Conservation (phyloP, 495 filamentous ascomycete species). For the Trichodelitschia bisporula region DNA sequence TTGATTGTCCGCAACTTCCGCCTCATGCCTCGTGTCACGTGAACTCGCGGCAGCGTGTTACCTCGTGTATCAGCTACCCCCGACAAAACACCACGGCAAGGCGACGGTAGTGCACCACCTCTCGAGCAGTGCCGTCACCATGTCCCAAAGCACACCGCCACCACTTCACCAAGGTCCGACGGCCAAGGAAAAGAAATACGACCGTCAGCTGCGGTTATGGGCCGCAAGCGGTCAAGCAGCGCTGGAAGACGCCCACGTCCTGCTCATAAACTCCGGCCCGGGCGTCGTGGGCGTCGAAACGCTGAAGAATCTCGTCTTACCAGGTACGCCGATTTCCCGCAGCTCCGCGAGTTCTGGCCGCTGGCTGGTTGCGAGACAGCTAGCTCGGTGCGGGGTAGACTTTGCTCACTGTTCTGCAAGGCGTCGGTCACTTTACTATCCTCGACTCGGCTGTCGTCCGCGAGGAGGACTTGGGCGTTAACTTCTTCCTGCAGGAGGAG, state of each 20-base stretch:
- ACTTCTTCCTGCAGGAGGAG: constrained; percentile 78
- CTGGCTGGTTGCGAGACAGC: too few species aligned
- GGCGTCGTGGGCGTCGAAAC: constrained; percentile 76
- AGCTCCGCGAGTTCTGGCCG: neutral
- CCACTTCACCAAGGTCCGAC: constrained; percentile 16
- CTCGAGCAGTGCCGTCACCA: constrained; percentile 1
- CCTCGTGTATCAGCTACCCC: too few species aligned
- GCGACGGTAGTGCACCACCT: neutral
- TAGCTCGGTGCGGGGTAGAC: too few species aligned
- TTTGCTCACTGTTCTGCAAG: constrained; percentile 17
- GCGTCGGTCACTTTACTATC: constrained; percentile 86
- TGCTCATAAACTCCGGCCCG: constrained; percentile 63
- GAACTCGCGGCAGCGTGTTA: too few species aligned
- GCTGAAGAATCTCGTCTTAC: constrained; percentile 88
- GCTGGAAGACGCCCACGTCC: constrained; percentile 68
- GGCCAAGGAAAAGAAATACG: constrained; percentile 35
- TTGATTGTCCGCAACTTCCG: too few species aligned
- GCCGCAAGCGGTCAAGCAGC: constrained; percentile 77
- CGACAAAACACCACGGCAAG: too few species aligned
- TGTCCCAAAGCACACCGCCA: constrained; percentile 8
- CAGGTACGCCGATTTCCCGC: constrained; percentile 23
- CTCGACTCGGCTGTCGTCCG: constrained; percentile 53
- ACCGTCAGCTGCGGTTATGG: constrained; percentile 88
- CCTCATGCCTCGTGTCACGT: too few species aligned
- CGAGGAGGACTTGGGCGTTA: constrained; percentile 72